Percentiles rank a stretch among this genome's conserved stretches.
phyloP scores from a whole-genome alignment of 1,284 basidiomycete species.

The Mycena citricolor region DNA sequence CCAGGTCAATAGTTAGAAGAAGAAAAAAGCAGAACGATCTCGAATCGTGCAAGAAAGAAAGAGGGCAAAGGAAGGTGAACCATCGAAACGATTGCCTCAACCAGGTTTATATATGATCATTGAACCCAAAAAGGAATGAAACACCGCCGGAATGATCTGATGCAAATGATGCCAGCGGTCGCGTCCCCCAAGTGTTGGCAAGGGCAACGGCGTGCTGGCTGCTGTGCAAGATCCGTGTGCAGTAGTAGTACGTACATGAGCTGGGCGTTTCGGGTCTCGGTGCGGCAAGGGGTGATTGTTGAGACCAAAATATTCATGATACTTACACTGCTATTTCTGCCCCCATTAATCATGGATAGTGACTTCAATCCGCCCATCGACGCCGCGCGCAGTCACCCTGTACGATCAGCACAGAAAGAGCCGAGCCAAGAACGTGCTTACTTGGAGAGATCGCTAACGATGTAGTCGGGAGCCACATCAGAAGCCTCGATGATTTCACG shows the following conservation, averaged over 20 bases:
- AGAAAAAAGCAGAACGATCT: conserved; percentile 28
- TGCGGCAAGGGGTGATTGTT: too few relatives aligned
- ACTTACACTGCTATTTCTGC: too few relatives aligned
- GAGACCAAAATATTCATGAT: too few relatives aligned
- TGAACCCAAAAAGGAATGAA: too few relatives aligned
- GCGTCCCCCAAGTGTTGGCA: too few relatives aligned
- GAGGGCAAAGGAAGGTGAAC: conserved; percentile 22
- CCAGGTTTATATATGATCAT: conserved; percentile 3
- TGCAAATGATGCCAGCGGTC: too few relatives aligned
- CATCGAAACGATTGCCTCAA: conserved; percentile 1
- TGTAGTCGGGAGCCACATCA: conserved; percentile 50
- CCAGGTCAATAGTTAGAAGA: conserved; percentile 30
- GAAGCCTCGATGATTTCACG: conserved; percentile 50
- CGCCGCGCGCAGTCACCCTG: conserved; percentile 39
- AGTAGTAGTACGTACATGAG: too few relatives aligned
- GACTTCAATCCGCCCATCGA: conserved; percentile 39
- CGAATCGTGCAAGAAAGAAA: conserved; percentile 30
- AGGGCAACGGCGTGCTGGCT: too few relatives aligned
- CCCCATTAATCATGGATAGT: conserved; percentile 31
- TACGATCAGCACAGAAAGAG: background rate
- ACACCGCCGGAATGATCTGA: too few relatives aligned
- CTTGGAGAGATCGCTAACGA: conserved; percentile 54
- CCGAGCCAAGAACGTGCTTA: conserved; percentile 31
- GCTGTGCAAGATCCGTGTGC: too few relatives aligned
- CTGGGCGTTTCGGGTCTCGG: too few relatives aligned